Percentiles rank a stretch among this genome's conserved stretches.
Conservation (phyloP, 169 alveolate species). For the Eimeria falciformis region DNA sequence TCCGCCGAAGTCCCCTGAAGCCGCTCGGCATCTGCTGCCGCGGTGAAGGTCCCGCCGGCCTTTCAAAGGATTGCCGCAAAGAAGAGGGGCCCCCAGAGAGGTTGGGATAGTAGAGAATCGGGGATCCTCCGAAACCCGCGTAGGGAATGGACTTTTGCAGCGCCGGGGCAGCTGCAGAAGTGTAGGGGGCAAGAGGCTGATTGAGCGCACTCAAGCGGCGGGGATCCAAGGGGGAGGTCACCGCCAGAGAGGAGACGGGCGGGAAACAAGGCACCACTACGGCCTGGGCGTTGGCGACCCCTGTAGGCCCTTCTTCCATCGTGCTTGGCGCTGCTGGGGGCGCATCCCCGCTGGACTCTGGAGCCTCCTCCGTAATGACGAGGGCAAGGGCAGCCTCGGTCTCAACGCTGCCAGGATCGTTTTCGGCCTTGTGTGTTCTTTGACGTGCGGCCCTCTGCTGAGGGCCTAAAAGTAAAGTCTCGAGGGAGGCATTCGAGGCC, state of each 20-base stretch:
- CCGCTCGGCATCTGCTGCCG: constrained; percentile 38
- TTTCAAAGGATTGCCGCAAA: constrained; percentile 39
- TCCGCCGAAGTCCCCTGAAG: background rate
- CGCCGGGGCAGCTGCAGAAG: constrained; percentile 57
- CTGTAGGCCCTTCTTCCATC: background rate
- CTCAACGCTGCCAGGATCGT: constrained; percentile 16
- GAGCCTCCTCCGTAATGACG: constrained; percentile 38
- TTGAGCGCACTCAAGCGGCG: constrained; percentile 51
- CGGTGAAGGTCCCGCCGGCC: constrained; percentile 26
- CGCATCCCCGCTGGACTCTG: constrained; percentile 51
- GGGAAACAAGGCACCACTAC: constrained; percentile 49
- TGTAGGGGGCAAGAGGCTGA: constrained; percentile 61
- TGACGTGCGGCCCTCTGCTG: constrained; percentile 30
- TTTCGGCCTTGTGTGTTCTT: background rate
- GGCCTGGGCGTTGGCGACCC: background rate
- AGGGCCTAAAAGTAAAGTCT: background rate
- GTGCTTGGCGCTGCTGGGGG: constrained; percentile 15
- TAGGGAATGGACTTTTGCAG: constrained; percentile 44
- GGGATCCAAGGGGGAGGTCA: constrained; percentile 65
- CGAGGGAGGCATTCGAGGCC: constrained; percentile 29
- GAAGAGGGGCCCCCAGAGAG: constrained; percentile 14
- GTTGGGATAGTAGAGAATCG: background rate
- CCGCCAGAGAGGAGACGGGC: constrained; percentile 36
- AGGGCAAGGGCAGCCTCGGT: constrained; percentile 59
- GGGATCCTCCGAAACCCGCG: constrained; percentile 24